phyloP scores from a whole-genome alignment of 2,329 filamentous ascomycete species.

The Fusarium concolor region DNA sequence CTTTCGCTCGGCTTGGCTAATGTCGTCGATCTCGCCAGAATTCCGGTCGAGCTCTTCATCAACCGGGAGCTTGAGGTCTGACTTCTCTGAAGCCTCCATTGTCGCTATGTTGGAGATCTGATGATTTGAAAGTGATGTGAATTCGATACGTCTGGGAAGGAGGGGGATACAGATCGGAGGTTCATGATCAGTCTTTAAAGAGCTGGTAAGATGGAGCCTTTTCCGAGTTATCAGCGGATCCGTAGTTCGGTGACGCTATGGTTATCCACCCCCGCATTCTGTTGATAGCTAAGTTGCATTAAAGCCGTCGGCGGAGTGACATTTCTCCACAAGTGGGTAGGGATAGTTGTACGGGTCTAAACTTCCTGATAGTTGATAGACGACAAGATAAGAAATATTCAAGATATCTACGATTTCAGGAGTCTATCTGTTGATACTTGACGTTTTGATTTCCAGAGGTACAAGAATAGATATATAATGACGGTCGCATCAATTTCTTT shows the following conservation, averaged over 20 bases:
- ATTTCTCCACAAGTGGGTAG: not conserved
- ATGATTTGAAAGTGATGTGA: not conserved
- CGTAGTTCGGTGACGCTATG: not conserved
- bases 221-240: not conserved
- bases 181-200: not conserved
- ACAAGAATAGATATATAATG: too few species aligned
- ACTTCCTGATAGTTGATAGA: not conserved
- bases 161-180: not conserved
- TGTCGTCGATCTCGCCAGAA: slow-evolving; percentile 2
- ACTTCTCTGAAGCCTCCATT: slow-evolving; percentile 8
- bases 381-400: not conserved
- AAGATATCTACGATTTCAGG: too few species aligned
- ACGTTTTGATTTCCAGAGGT: too few species aligned
- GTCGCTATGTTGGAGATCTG: not conserved
- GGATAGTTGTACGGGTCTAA: too few species aligned
- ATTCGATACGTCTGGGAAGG: not conserved
- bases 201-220: not conserved
- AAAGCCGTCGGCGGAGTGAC: slow-evolving; percentile 4
- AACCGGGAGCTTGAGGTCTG: not conserved
- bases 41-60: slow-evolving; percentile 1
- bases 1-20: not conserved
- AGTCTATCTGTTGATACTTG: too few species aligned
- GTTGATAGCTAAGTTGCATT: not conserved
- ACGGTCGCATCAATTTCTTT: too few species aligned
- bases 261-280: slow-evolving; percentile 29